Conservation (phyloP, 2,329 filamentous ascomycete genomes). For the Pezicula rhizophila region DNA sequence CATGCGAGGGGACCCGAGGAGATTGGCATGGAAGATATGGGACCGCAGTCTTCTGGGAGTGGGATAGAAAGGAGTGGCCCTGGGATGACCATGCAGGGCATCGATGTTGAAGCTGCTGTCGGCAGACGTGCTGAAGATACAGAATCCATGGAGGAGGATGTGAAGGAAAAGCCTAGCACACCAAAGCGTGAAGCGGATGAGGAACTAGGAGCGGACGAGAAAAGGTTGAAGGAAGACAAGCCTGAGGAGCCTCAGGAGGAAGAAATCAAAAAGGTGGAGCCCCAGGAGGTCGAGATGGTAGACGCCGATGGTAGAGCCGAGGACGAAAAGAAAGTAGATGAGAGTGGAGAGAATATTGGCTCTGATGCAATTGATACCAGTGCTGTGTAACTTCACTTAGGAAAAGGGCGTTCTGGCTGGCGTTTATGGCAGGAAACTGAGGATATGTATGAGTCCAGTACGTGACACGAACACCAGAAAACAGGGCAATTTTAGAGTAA, state of each 20-base stretch:
- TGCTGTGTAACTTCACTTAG: conserved; percentile 10
- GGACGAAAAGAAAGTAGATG: conserved; percentile 10
- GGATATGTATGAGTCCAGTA: background rate
- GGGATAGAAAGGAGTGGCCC: conserved; percentile 34
- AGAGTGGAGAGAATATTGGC: conserved; percentile 13
- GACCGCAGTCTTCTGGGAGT: conserved; percentile 50
- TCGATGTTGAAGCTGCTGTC: conserved; percentile 56
- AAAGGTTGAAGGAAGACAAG: conserved; percentile 44
- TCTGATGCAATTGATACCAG: conserved; percentile 12
- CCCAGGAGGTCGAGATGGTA: conserved; percentile 7
- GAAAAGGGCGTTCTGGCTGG: background rate
- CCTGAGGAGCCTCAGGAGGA: conserved; percentile 13
- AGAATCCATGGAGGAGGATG: conserved; percentile 25
- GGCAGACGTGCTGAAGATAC: conserved; percentile 40
- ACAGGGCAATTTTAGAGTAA: background rate
- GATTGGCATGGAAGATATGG: conserved; percentile 82
- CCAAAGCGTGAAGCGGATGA: conserved; percentile 52
- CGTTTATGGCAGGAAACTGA: background rate
- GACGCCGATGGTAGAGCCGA: conserved; percentile 17
- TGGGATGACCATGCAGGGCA: conserved; percentile 45
- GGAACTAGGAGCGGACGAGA: conserved; percentile 33
- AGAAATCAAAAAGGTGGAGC: conserved; percentile 7
- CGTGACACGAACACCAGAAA: background rate
- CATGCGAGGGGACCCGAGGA: conserved; percentile 80
- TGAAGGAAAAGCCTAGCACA: conserved; percentile 23